A percentile compares a stretch with the other conserved stretches of the same genome.
Conservation (phyloP, 371 early-diverging fungal species). For the Rhizopus arrhizus region DNA sequence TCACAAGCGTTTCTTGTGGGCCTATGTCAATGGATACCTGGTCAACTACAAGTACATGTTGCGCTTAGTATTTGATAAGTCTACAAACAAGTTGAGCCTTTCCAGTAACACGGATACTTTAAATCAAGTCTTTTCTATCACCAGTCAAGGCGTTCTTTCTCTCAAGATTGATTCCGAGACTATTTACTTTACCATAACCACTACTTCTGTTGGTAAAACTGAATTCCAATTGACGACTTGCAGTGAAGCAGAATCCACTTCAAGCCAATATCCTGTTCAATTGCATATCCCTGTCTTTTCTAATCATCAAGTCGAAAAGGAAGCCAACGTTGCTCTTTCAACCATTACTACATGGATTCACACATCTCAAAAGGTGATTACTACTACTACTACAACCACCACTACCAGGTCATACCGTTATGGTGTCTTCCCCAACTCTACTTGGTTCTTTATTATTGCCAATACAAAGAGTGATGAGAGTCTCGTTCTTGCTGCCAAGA, state of each 20-base stretch:
- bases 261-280: slow-evolving; percentile 23
- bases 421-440: slow-evolving; percentile 41
- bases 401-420: slow-evolving; percentile 14
- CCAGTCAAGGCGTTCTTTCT: slow-evolving; percentile 26
- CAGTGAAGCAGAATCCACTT: neutral
- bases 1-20: slow-evolving; percentile 53
- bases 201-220: neutral
- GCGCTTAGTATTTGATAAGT: slow-evolving; percentile 29
- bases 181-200: slow-evolving; percentile 17
- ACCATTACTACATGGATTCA: slow-evolving; percentile 29
- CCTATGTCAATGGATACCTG: slow-evolving; percentile 51
- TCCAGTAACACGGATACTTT: slow-evolving; percentile 25
- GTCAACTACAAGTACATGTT: slow-evolving; percentile 58
- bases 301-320: slow-evolving; percentile 28
- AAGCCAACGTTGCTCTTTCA: slow-evolving; percentile 30
- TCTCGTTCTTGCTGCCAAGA: slow-evolving; percentile 36
- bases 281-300: slow-evolving; percentile 39
- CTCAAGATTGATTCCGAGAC: slow-evolving; percentile 27
- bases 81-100: slow-evolving; percentile 34
- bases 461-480: slow-evolving; percentile 20
- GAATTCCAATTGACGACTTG: slow-evolving; percentile 5
- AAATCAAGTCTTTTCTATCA: slow-evolving; percentile 36
- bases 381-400: slow-evolving; percentile 16
- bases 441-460: slow-evolving; percentile 47
- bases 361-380: slow-evolving; percentile 21